Evolutionary conservation across 768 basidiomycete genomes (phyloP), one percentile per base, ranked within the genome.

Genomic region (Gymnopilus junonius): DNA sequence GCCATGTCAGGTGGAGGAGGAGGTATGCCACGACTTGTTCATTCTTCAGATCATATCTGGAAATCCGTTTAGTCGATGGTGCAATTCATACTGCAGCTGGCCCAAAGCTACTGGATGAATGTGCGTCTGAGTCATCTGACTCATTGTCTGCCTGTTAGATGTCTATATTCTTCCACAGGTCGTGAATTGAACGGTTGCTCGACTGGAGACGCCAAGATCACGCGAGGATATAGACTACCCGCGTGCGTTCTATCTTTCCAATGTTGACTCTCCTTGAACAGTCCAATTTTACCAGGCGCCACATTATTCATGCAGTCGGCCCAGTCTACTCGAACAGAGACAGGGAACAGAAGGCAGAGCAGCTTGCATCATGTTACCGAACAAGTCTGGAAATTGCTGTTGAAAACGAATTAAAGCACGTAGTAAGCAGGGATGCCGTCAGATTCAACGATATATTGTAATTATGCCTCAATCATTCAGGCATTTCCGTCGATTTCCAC

Each of bases 401-500:
- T 1, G 79, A 87, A 59, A 84, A 88, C 59, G 76, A 76, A n/a
- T 75, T 90, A 50, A 83, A 82, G 67, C 86, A 89, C 68, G 79
- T 94, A 37, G 93, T 93, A 57, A 59, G 86, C 76, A 21, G 35
- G 23, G 20, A 14, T 51, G 31, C 53, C 2, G 39, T 31, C n/a
- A 32, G 21, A 54, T 42, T 37, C 45, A 6, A 40, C 20, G 27
- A 11, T 12, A 11, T 55, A 35, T 55, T 50, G 48, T 54, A 45
- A 29, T 42, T 37, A 23, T 53, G 27, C 23, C n/a, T 20, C 45
- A 23, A n/a, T 61, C 1, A 48, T 20, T 31, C 48, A 94, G 93
- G 92, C 92, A 3, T 93, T 94, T 67, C 89, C 90, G 5, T 88
- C 86, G 5, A 86, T 95, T 55, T 94, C 93, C 3, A 93, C 92